Base-by-base conservation (phyloP, 441 rosid genomes). In the Euphorbia schlechtendalii region DNA sequence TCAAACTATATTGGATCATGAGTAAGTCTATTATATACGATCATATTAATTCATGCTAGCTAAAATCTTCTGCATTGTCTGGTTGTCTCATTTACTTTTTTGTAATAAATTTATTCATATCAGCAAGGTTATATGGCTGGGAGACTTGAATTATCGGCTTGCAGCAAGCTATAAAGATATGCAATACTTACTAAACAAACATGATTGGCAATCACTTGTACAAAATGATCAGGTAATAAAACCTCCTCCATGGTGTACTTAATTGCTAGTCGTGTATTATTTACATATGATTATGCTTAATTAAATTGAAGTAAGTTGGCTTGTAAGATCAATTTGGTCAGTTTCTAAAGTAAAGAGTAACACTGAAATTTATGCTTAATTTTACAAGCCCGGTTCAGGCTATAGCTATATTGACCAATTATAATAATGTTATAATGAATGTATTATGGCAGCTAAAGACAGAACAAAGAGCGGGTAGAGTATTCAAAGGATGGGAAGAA, bases 41-140 rank as follows among this genome's bases (percentile, higher is more conserved):
- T n/a, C 17, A 7, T 3, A 17, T 2, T 17, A 15, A 17, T 46
- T 46, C 20, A 53, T 9, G 56, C 2, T 22, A 22, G 11, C n/a
- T n/a, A 53, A 4, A 13, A 24, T 25, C 10, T 11, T 24, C 6
- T 1, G 0, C 1, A 18, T 55, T 17, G n/a, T n/a, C 28, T 18
- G 28, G 13, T 53, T 51, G 6, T 20, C 2, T 22, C 36, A 12
- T 5, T 1, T 28, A 2, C 0, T 4, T 0, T 51, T 4, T 0
- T 41, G n/a, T n/a, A n/a, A n/a, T n/a, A n/a, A n/a, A n/a, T n/a
- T 9, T n/a, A 5, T 45, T 38, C 20, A 22, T 61, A 69, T 73
- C 82, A 93, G 99, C 81, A 81, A 86, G 73, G 68, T 91, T 15
- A 71, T 94, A 53, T 94, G 99, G 99, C 90, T 94, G 2, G 99